Conservation (phyloP, 2,329 filamentous ascomycete genomes). For the Nemania serpens region DNA sequence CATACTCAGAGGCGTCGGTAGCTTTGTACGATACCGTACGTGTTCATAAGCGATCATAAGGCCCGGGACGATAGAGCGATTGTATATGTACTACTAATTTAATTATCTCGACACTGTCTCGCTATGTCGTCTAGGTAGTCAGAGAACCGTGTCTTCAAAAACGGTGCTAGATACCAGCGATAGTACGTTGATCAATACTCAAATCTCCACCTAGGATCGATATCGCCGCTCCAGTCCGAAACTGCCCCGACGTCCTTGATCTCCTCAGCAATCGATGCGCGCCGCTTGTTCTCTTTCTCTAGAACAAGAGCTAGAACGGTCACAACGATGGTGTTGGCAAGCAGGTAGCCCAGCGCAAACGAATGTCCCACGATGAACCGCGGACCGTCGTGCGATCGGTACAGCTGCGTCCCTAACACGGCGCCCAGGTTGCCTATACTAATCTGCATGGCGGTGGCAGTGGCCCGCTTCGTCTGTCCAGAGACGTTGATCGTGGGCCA, state of each 20-base stretch:
- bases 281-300: constrained; percentile 60
- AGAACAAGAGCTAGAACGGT: constrained; percentile 57
- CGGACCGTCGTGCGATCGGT: constrained; percentile 63
- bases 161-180: background rate
- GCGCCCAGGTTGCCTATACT: constrained; percentile 72
- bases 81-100: constrained; percentile 2
- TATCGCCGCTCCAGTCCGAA: constrained; percentile 64
- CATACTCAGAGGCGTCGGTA: background rate
- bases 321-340: constrained; percentile 61
- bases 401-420: constrained; percentile 71
- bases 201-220: constrained; percentile 69
- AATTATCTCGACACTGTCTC: background rate
- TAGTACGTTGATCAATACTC: constrained; percentile 49
- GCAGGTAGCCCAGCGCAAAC: constrained; percentile 67
- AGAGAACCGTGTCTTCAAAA: background rate
- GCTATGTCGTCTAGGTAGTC: background rate
- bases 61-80: background rate
- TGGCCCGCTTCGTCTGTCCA: constrained; percentile 70
- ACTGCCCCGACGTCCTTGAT: constrained; percentile 55
- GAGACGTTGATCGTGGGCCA: constrained; percentile 76
- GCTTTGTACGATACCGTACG: background rate
- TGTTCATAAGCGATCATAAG: background rate
- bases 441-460: constrained; percentile 73
- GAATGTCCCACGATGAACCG: constrained; percentile 69
- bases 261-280: constrained; percentile 50